A percentile compares a stretch with the other conserved stretches of the same genome.
These are phyloP conservation scores for Cryptomeria japonica DNA, from an alignment of 75 land plant genomes.

Conservation along the genomic window DNA sequence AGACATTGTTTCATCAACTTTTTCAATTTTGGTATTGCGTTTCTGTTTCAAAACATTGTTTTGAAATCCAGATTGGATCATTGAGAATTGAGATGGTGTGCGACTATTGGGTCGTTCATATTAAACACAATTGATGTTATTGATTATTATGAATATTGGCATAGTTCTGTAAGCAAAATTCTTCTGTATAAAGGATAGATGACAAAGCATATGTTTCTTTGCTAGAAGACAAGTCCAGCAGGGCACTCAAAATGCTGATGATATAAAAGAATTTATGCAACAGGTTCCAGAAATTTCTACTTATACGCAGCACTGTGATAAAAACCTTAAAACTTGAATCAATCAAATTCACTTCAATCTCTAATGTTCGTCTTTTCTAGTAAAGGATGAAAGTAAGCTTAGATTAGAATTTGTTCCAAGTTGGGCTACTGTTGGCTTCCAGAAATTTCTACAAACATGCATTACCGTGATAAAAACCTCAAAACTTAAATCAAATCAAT, in stretches of 20 bases:
- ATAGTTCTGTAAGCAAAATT: neutral
- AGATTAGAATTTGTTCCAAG: neutral
- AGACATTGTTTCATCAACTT: no score
- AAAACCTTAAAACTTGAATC: neutral
- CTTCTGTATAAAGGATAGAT: neutral
- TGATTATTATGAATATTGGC: neutral
- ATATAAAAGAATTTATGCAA: no score
- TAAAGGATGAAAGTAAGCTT: neutral
- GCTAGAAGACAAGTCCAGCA: no score
- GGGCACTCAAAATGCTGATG: no score
- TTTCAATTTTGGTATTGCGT: neutral
- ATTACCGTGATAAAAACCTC: no score
- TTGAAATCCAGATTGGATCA: neutral
- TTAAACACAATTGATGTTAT: neutral
- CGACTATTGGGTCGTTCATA: neutral
- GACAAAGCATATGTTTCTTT: neutral
- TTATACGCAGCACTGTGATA: no score
- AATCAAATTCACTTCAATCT: neutral
- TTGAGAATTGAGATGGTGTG: neutral
- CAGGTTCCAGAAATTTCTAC: no score
- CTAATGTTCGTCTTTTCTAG: neutral
- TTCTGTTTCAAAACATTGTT: neutral
- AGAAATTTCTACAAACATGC: no score
- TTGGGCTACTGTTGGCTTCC: neutral
- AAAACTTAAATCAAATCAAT: no score